Percentiles rank a stretch among this genome's conserved stretches.
phyloP scores from a whole-genome alignment of 106 monocot species.

The Hemerocallis citrina region DNA sequence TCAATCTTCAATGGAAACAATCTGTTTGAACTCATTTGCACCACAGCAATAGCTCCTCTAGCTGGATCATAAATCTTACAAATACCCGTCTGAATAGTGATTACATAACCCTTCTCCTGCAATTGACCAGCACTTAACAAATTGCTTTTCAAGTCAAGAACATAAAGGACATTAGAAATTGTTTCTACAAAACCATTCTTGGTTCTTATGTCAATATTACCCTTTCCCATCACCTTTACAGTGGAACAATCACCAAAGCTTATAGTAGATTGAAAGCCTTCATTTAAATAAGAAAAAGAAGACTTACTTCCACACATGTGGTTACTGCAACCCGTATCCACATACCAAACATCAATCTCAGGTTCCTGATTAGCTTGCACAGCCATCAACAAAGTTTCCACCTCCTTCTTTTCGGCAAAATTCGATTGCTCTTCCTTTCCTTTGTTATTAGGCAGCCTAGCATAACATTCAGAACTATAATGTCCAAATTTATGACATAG shows the following conservation, averaged over 20 bases:
- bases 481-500: not conserved
- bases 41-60: not conserved
- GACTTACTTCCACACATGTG: slow-evolving; percentile 8
- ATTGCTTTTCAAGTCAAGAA: slow-evolving; percentile 10
- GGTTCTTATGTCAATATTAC: slow-evolving; percentile 9
- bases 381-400: slow-evolving; percentile 1
- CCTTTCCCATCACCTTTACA: slow-evolving; percentile 7
- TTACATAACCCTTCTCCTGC: slow-evolving; percentile 9
- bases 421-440: not conserved
- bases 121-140: slow-evolving; percentile 18
- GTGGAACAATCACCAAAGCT: slow-evolving; percentile 14
- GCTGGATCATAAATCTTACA: slow-evolving; percentile 8
- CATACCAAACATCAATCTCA: slow-evolving; percentile 3
- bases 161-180: slow-evolving; percentile 13
- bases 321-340: slow-evolving; percentile 14
- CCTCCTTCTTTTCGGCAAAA: not conserved
- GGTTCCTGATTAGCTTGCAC: no score
- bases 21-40: slow-evolving; percentile 7
- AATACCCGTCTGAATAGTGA: not conserved
- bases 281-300: slow-evolving; percentile 17
- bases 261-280: slow-evolving; percentile 14
- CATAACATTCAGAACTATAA: not conserved
- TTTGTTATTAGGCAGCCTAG: not conserved
- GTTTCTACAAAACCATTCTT: slow-evolving; percentile 11
- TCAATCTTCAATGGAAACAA: slow-evolving; percentile 8